Percentiles rank a stretch among this genome's conserved stretches.
Evolutionary conservation across 495 filamentous ascomycete genomes (phyloP).

Genomic region (Lindgomyces ingoldianus): DNA sequence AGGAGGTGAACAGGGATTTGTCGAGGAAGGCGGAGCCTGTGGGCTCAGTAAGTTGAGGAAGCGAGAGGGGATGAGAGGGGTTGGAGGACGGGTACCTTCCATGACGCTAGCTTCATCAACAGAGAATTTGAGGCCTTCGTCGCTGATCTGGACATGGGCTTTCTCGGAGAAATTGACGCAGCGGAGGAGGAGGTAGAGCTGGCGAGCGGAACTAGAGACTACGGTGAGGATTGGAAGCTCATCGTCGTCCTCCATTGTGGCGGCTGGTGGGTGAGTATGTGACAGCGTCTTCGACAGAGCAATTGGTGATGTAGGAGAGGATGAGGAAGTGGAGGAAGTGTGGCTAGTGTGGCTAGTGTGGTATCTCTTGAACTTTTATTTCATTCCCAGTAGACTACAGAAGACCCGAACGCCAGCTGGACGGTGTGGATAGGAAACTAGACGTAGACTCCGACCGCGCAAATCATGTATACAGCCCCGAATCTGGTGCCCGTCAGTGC

Average conservation of each 20-base stretch:
- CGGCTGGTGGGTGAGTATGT: conserved; percentile 4
- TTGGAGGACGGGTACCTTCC: conserved; percentile 58
- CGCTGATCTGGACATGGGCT: conserved; percentile 79
- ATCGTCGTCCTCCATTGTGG: conserved; percentile 38
- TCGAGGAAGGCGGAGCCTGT: conserved; percentile 80
- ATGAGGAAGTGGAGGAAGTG: not conserved
- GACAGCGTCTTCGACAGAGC: not conserved
- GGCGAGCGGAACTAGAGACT: conserved; percentile 80
- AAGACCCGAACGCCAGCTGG: conserved; percentile 34
- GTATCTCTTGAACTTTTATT: conserved; percentile 29
- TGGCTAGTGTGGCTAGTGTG: not conserved
- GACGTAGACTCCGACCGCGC: conserved; percentile 97
- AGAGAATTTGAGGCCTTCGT: conserved; percentile 80
- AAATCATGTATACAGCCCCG: conserved; percentile 96
- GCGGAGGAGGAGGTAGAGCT: conserved; percentile 85
- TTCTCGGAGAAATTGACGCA: conserved; percentile 81
- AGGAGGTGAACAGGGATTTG: conserved; percentile 82
- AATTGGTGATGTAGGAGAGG: not conserved
- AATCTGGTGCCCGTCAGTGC: conserved; percentile 59
- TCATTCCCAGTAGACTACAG: conserved; percentile 37
- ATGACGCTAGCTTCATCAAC: conserved; percentile 82
- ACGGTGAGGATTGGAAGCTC: conserved; percentile 69
- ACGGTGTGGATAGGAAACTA: conserved; percentile 49
- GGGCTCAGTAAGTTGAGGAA: conserved; percentile 1
- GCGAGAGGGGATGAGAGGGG: not conserved